phyloP scores from a whole-genome alignment of 192 early-diverging fungal species.

The Rhizophagus clarus region DNA sequence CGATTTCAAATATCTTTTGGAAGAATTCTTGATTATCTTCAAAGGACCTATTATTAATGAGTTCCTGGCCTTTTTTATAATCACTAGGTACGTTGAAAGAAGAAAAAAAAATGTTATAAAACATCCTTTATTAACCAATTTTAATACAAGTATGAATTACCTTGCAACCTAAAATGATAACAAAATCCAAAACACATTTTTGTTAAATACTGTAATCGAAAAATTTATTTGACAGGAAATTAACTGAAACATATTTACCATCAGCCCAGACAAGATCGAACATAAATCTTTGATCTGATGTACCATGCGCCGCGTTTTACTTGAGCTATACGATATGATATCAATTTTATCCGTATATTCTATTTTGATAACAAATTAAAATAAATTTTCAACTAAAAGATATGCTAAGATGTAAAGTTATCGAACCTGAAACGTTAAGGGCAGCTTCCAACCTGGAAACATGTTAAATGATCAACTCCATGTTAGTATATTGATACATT shows the following conservation, averaged over 20 bases:
- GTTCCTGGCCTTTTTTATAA: constrained; percentile 78
- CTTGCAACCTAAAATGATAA: constrained; percentile 34
- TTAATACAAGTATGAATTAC: neutral
- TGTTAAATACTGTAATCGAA: neutral
- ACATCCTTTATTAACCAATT: no score
- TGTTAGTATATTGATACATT: neutral
- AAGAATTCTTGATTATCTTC: constrained; percentile 81
- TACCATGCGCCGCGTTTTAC: constrained; percentile 88
- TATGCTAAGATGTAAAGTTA: neutral
- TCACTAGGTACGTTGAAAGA: constrained; percentile 46
- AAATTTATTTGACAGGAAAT: neutral
- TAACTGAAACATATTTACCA: constrained; percentile 46
- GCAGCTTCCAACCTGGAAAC: constrained; percentile 80
- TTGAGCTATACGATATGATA: constrained; percentile 66
- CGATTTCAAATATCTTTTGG: constrained; percentile 70
- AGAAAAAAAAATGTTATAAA: neutral
- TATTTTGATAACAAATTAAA: constrained; percentile 12
- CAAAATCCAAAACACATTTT: neutral
- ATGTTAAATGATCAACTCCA: neutral
- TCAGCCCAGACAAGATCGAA: constrained; percentile 89
- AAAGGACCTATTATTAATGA: constrained; percentile 67
- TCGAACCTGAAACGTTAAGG: constrained; percentile 71
- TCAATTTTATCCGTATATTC: constrained; percentile 67
- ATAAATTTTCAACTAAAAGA: neutral
- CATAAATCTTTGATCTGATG: constrained; percentile 96